phyloP scores from a whole-genome alignment of 1,284 basidiomycete genomes.

The Pyrrhoderma noxium region DNA sequence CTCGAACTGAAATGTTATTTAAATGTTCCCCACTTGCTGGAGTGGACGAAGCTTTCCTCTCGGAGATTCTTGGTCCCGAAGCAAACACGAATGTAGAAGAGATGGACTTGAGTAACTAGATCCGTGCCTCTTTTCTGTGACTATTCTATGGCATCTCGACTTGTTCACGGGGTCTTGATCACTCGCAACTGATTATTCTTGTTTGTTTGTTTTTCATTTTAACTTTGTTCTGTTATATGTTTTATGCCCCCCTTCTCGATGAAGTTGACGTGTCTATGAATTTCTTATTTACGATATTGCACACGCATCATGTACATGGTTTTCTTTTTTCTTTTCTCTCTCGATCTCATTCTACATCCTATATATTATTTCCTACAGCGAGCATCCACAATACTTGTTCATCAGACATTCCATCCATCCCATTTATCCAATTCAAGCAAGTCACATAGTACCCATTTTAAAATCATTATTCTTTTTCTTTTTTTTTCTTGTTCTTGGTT shows the following conservation, averaged over 20 bases:
- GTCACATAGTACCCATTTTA: neutral
- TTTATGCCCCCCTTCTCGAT: constrained; percentile 13
- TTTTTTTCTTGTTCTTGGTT: constrained; percentile 7
- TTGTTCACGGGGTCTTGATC: too few species aligned
- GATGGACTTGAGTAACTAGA: constrained; percentile 18
- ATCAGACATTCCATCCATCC: constrained; percentile 14
- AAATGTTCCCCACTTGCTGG: constrained; percentile 60
- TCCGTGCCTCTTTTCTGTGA: neutral
- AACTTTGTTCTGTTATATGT: constrained; percentile 12
- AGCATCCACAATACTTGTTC: neutral
- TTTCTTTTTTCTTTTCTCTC: constrained; percentile 24
- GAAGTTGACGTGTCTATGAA: constrained; percentile 9
- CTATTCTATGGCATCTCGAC: neutral
- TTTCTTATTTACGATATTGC: neutral
- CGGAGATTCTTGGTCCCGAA: constrained; percentile 43
- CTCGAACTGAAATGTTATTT: constrained; percentile 34
- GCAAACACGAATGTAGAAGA: constrained; percentile 2
- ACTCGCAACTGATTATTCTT: neutral
- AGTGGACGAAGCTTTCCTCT: constrained; percentile 47
- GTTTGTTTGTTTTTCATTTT: constrained; percentile 16
- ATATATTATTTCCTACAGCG: constrained; percentile 7
- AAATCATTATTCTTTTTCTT: neutral
- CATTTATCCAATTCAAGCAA: constrained; percentile 20
- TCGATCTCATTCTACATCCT: constrained; percentile 18
- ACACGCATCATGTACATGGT: neutral